phyloP scores from a whole-genome alignment of 805 yeast species.

The Blastobotrys chiropterorum region DNA sequence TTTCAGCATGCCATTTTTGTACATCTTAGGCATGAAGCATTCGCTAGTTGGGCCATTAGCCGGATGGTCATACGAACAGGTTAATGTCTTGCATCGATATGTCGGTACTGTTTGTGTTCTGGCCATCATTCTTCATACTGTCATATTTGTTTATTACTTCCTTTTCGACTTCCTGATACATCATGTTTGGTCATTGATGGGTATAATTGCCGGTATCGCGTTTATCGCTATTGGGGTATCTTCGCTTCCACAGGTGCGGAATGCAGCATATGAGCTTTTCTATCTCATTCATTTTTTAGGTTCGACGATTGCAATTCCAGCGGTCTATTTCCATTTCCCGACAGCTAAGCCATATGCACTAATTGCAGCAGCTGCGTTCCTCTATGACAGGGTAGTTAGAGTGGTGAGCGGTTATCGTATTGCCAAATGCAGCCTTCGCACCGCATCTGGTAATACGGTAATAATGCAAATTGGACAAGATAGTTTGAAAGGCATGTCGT shows the following conservation, averaged over 20 bases:
- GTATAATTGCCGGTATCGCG: slow-evolving; percentile 18
- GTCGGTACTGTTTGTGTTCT: slow-evolving; percentile 26
- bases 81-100: slow-evolving; percentile 38
- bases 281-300: slow-evolving; percentile 19
- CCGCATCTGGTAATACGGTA: slow-evolving; percentile 19
- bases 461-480: slow-evolving; percentile 13
- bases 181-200: slow-evolving; percentile 18
- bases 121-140: slow-evolving; percentile 16
- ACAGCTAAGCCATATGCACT: slow-evolving; percentile 21
- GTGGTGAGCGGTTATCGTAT: slow-evolving; percentile 18
- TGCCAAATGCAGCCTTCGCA: slow-evolving; percentile 8
- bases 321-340: slow-evolving; percentile 18
- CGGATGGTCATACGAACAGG: slow-evolving; percentile 41
- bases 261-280: slow-evolving; percentile 17
- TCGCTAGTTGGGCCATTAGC: slow-evolving; percentile 25
- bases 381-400: slow-evolving; percentile 20
- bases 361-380: slow-evolving; percentile 16
- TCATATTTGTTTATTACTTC: slow-evolving; percentile 17
- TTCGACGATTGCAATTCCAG: slow-evolving; percentile 16
- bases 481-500: slow-evolving; percentile 1
- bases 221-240: slow-evolving; percentile 19
- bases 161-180: slow-evolving; percentile 14
- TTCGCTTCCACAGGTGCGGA: slow-evolving; percentile 12
- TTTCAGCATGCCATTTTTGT: slow-evolving; percentile 19
- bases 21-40: slow-evolving; percentile 23